Percentiles rank a stretch among this genome's conserved stretches.
phyloP scores from a whole-genome alignment of 768 basidiomycete genomes.

The Boletus rubropictus region DNA sequence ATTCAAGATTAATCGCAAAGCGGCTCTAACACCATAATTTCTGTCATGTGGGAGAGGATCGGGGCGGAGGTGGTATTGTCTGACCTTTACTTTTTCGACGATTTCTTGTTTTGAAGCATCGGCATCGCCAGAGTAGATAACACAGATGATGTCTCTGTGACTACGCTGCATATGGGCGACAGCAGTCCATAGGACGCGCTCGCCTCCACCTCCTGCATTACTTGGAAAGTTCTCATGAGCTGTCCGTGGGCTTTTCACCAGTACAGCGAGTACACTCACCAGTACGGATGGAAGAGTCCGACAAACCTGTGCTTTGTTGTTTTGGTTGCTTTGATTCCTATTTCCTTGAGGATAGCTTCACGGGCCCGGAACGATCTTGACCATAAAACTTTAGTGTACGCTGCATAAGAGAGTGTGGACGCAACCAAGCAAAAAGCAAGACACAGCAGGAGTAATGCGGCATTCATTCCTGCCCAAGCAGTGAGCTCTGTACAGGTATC shows the following conservation, averaged over 20 bases:
- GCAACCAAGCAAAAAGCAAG: slow-evolving; percentile 7
- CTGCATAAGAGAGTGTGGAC: slow-evolving; percentile 17
- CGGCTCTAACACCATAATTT: slow-evolving; percentile 46
- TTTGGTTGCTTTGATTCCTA: slow-evolving; percentile 4
- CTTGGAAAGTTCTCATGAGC: slow-evolving; percentile 43
- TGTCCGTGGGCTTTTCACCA: neutral
- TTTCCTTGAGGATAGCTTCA: slow-evolving; percentile 16
- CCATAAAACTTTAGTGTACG: slow-evolving; percentile 21
- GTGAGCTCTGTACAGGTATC: neutral
- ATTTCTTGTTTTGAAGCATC: slow-evolving; percentile 78
- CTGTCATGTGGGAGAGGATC: neutral
- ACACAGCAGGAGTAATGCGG: slow-evolving; percentile 12
- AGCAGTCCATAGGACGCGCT: slow-evolving; percentile 92
- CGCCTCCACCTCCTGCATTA: slow-evolving; percentile 96
- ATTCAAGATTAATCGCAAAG: slow-evolving; percentile 72
- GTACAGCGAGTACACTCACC: slow-evolving; percentile 44
- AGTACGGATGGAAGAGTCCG: slow-evolving; percentile 95
- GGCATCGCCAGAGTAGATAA: slow-evolving; percentile 87
- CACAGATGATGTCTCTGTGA: slow-evolving; percentile 57
- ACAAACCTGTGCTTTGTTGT: slow-evolving; percentile 38
- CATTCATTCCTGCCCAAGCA: slow-evolving; percentile 10
- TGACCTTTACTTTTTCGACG: slow-evolving; percentile 73
- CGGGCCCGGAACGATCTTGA: slow-evolving; percentile 20
- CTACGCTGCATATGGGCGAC: slow-evolving; percentile 68
- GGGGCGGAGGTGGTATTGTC: neutral